Evolutionary conservation across 768 basidiomycete genomes (phyloP).

Genomic region (Cubamyces sp.): DNA sequence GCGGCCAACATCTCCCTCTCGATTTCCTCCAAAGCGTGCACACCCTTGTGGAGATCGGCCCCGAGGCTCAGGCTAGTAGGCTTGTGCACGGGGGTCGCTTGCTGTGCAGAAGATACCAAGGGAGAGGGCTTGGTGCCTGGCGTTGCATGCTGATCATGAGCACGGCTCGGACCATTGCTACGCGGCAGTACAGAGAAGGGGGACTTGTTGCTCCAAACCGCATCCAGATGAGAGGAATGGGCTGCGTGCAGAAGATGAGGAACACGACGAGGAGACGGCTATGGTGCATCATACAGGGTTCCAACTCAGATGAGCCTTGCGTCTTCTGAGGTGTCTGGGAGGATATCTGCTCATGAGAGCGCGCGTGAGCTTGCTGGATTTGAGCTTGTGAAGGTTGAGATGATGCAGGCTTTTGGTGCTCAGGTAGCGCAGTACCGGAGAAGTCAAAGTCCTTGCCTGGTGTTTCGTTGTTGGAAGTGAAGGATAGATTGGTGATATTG

Average conservation of each 20-base stretch:
- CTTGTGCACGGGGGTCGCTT: constrained; percentile 12
- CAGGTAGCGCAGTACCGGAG: constrained; percentile 47
- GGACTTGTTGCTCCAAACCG: constrained; percentile 84
- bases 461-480: neutral
- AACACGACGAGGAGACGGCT: constrained; percentile 25
- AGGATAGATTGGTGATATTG: neutral
- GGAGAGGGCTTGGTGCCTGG: constrained; percentile 19
- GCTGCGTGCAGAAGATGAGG: constrained; percentile 41
- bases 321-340: constrained; percentile 17
- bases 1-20: constrained; percentile 81
- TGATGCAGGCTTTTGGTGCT: constrained; percentile 30
- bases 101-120: constrained; percentile 36
- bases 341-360: constrained; percentile 18
- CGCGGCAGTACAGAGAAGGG: constrained; percentile 70
- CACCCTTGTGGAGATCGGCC: constrained; percentile 28
- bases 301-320: constrained; percentile 11
- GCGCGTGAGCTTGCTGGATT: neutral
- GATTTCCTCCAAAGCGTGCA: constrained; percentile 77
- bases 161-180: constrained; percentile 51
- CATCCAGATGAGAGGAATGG: constrained; percentile 55
- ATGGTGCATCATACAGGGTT: constrained; percentile 35
- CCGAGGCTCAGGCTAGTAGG: constrained; percentile 27
- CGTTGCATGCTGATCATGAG: constrained; percentile 37
- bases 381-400: constrained; percentile 15
- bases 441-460: constrained; percentile 94